phyloP scores from a whole-genome alignment of 23 red algal genomes.

The Gracilariopsis chorda region DNA sequence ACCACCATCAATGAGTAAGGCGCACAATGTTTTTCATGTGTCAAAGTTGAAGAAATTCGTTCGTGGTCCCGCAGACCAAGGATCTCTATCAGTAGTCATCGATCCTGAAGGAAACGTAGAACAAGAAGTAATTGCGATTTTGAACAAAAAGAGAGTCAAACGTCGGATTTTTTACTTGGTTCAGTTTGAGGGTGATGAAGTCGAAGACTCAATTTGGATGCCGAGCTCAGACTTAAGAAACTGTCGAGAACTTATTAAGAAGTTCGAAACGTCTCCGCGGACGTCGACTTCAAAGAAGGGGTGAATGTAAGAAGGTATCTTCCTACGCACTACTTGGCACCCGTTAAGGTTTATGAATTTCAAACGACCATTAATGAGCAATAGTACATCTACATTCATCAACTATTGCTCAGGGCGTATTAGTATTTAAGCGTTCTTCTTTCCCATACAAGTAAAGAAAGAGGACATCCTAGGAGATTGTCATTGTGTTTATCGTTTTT shows the following conservation, averaged over 20 bases:
- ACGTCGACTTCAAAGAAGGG: slow-evolving; percentile 9
- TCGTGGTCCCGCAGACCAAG: neutral
- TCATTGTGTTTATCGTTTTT: too few species aligned
- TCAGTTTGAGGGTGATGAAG: neutral
- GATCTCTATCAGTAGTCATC: neutral
- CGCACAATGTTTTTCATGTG: slow-evolving; percentile 43
- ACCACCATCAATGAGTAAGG: slow-evolving; percentile 45
- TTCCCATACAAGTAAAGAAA: too few species aligned
- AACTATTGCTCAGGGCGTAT: too few species aligned
- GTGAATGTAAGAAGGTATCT: neutral
- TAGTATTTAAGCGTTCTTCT: too few species aligned
- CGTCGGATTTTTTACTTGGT: neutral
- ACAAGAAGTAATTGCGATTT: neutral
- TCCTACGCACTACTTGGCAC: too few species aligned
- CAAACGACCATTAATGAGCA: too few species aligned
- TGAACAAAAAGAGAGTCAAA: neutral
- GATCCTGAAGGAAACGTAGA: neutral
- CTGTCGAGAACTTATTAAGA: neutral
- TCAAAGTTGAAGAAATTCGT: slow-evolving; percentile 9
- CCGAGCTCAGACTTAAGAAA: neutral
- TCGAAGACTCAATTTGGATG: slow-evolving; percentile 27
- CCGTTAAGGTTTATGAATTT: too few species aligned
- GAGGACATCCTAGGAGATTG: too few species aligned
- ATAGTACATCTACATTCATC: too few species aligned
- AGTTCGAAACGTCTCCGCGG: neutral